Conservation (phyloP, 768 basidiomycete species). For the Calocybe indica region DNA sequence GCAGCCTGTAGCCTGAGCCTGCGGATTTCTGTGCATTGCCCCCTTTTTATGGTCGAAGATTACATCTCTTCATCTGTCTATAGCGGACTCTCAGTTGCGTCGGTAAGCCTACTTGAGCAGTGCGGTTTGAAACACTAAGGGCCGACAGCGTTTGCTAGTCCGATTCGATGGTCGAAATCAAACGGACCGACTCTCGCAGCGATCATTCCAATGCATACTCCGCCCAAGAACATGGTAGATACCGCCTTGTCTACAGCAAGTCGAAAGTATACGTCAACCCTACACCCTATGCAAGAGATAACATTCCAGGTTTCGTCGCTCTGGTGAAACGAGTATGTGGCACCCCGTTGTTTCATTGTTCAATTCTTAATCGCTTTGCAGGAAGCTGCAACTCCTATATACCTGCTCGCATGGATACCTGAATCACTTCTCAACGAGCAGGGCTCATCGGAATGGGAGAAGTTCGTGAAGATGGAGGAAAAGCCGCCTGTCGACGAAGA, state of each 20-base stretch:
- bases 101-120: background rate
- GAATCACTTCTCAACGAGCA: constrained; percentile 79
- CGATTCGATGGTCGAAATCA: constrained; percentile 76
- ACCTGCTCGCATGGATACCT: constrained; percentile 91
- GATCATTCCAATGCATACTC: constrained; percentile 9
- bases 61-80: constrained; percentile 7
- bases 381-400: constrained; percentile 72
- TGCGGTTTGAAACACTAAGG: background rate
- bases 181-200: constrained; percentile 29
- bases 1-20: background rate
- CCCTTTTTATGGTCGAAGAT: constrained; percentile 3
- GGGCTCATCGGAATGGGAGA: constrained; percentile 82
- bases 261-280: constrained; percentile 96
- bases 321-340: constrained; percentile 79
- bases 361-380: constrained; percentile 20
- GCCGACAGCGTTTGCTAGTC: constrained; percentile 22
- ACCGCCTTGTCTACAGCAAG: constrained; percentile 81
- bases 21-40: background rate
- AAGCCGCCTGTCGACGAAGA: constrained; percentile 52
- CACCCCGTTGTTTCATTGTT: constrained; percentile 1
- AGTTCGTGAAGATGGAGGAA: constrained; percentile 83
- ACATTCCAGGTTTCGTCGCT: constrained; percentile 89
- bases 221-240: constrained; percentile 49
- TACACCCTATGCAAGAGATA: constrained; percentile 85
- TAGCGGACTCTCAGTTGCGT: constrained; percentile 2